These are phyloP conservation scores for Gossypium schwendimanii DNA, from an alignment of 441 rosid species.

Conservation along the genomic window DNA sequence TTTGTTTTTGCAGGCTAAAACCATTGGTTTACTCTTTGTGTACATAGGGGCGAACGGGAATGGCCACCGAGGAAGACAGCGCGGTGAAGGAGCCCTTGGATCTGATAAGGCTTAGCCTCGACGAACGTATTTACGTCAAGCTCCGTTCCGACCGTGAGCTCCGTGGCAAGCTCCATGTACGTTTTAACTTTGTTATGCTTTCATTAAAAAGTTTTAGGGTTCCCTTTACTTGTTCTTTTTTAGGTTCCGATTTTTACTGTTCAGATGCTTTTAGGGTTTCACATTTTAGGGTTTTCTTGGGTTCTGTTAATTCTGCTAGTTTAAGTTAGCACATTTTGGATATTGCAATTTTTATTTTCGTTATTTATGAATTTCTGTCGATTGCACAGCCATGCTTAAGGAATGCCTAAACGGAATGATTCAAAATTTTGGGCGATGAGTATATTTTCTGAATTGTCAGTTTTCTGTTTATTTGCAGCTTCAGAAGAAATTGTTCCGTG, in stretches of 20 bases:
- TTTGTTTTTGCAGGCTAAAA: neutral
- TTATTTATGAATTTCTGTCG: neutral
- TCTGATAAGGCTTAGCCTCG: constrained; percentile 90
- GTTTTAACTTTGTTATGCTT: neutral
- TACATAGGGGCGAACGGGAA: constrained; percentile 6
- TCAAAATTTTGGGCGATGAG: neutral
- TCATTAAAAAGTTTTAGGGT: neutral
- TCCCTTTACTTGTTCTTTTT: neutral
- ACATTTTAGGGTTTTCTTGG: neutral
- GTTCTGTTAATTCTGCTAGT: neutral
- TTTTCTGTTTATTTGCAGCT: neutral
- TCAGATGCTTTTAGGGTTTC: neutral
- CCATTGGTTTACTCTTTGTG: too few species aligned
- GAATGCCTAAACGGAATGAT: neutral
- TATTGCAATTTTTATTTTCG: neutral
- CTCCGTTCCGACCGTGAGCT: constrained; percentile 99
- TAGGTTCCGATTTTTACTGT: neutral
- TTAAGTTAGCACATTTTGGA: neutral
- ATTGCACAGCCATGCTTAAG: neutral
- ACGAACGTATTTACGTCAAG: constrained; percentile 97
- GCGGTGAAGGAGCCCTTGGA: constrained; percentile 96
- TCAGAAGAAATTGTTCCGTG: too few species aligned
- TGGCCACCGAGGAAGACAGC: constrained; percentile 89
- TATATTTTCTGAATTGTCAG: neutral
- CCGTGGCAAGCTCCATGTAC: constrained; percentile 95